phyloP scores from a whole-genome alignment of 192 early-diverging fungal species.

The Mortierella claussenii region DNA sequence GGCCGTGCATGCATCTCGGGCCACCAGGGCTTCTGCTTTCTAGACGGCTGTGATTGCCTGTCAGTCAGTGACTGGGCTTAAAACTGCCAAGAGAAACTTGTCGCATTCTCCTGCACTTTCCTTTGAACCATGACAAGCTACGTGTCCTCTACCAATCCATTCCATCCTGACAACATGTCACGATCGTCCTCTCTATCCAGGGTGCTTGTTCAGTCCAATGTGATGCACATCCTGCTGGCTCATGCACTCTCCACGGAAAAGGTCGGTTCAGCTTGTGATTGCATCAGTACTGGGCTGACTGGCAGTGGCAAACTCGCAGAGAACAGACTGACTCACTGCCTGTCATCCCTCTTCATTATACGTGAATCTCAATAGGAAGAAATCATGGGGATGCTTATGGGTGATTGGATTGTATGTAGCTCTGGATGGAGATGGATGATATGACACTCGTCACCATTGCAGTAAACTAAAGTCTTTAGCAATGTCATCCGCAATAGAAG shows the following conservation, averaged over 20 bases:
- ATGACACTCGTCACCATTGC: not conserved
- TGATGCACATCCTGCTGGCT: constrained; percentile 57
- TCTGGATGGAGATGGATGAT: not conserved
- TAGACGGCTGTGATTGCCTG: not conserved
- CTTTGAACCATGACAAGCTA: not conserved
- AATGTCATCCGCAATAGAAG: constrained; percentile 6
- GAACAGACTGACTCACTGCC: too few species aligned
- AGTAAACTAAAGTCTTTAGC: not conserved
- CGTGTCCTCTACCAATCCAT: constrained; percentile 27
- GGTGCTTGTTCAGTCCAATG: constrained; percentile 54
- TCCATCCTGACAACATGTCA: constrained; percentile 50
- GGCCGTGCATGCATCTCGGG: too few species aligned
- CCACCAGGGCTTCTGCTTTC: not conserved
- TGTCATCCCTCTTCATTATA: not conserved
- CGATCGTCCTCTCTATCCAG: constrained; percentile 41
- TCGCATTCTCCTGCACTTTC: not conserved
- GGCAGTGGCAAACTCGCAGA: too few species aligned
- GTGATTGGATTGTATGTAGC: constrained; percentile 59
- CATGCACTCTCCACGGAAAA: constrained; percentile 64
- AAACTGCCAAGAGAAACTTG: not conserved
- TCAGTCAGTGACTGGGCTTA: too few species aligned
- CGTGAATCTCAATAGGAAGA: constrained; percentile 56
- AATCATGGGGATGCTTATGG: constrained; percentile 66
- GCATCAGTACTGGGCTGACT: too few species aligned
- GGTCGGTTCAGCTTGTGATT: constrained; percentile 24